Conservation (phyloP, 2,329 filamentous ascomycete genomes). For the Colletotrichum sp. region DNA sequence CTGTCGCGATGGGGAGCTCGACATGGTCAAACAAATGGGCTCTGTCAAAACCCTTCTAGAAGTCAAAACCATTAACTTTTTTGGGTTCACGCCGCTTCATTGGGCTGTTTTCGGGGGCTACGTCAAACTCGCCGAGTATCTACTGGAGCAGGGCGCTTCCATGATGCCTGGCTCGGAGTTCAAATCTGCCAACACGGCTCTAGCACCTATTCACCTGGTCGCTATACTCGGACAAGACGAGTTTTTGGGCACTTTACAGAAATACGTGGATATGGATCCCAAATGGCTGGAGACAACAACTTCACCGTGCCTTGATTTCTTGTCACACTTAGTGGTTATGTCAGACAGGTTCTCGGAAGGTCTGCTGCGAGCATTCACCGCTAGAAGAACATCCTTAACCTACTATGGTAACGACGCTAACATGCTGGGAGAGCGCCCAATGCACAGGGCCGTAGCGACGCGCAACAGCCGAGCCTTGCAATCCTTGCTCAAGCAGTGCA, state of each 20-base stretch:
- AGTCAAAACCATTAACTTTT: background rate
- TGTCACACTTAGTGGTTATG: background rate
- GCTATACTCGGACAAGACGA: background rate
- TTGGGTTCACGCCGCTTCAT: background rate
- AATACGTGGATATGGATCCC: background rate
- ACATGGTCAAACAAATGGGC: background rate
- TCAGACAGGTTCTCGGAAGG: background rate
- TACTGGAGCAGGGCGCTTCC: background rate
- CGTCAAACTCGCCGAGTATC: background rate
- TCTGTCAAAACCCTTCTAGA: background rate
- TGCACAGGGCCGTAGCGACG: background rate
- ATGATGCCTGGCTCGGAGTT: background rate
- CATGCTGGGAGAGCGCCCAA: background rate
- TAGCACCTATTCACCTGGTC: background rate
- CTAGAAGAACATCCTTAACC: background rate
- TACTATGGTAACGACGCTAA: background rate
- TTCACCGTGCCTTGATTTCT: background rate
- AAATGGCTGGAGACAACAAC: background rate
- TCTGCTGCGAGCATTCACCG: background rate
- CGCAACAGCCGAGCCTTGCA: background rate
- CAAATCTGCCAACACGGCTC: accelerated
- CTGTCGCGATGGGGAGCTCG: background rate
- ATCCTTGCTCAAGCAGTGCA: background rate
- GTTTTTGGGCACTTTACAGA: background rate
- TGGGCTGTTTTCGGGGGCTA: background rate